A percentile compares a stretch with the other conserved stretches of the same genome.
These are phyloP conservation scores for Bipolaris cookei DNA, from an alignment of 2,329 filamentous ascomycete species.

Conservation along the genomic window DNA sequence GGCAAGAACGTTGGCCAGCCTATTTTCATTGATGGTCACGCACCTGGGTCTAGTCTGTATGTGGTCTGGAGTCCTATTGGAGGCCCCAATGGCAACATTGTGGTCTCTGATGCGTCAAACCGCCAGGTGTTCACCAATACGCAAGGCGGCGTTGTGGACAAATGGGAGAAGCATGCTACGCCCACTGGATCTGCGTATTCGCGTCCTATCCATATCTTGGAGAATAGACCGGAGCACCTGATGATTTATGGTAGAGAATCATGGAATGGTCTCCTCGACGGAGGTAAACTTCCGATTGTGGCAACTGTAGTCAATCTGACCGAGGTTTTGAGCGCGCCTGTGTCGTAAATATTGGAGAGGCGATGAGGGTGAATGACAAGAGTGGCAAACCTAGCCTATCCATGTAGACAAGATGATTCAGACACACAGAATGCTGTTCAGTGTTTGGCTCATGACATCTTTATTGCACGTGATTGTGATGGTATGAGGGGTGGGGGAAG, in stretches of 20 bases:
- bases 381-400: not conserved
- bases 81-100: slow-evolving; percentile 30
- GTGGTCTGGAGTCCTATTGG: slow-evolving; percentile 33
- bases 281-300: slow-evolving; percentile 20
- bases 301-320: slow-evolving; percentile 20
- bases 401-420: not conserved
- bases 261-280: slow-evolving; percentile 18
- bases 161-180: slow-evolving; percentile 29
- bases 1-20: slow-evolving; percentile 19
- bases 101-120: slow-evolving; percentile 26
- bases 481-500: not conserved
- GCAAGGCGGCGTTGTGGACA: slow-evolving; percentile 21
- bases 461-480: not conserved
- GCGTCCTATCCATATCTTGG: slow-evolving; percentile 27
- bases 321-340: slow-evolving; percentile 3
- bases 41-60: slow-evolving; percentile 28
- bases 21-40: slow-evolving; percentile 26
- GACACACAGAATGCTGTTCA: no score
- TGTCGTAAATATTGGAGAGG: not conserved
- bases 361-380: not conserved
- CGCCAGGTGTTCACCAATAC: slow-evolving; percentile 29
- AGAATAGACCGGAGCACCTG: slow-evolving; percentile 21
- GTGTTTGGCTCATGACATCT: not conserved
- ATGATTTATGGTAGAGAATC: slow-evolving; percentile 29
- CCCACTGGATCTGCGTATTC: slow-evolving; percentile 29